Evolutionary conservation across 768 basidiomycete genomes (phyloP), one percentile per base, ranked within the genome.

Genomic region (Trametes meyenii): DNA sequence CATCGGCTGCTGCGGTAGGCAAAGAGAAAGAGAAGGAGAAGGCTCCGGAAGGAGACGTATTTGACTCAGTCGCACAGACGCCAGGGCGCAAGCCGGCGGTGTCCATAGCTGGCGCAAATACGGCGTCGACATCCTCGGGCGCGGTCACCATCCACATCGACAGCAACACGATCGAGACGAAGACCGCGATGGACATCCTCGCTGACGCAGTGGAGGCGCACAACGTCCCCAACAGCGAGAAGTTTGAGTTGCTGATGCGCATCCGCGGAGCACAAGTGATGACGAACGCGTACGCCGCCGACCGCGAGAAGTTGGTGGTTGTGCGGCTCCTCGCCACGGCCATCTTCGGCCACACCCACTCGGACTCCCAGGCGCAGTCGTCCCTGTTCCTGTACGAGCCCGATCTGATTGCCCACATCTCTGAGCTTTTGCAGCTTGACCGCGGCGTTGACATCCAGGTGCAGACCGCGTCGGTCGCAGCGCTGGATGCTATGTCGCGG

Each of bases 371-470:
- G 71, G 90, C 92, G 1, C 83, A 87, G 42, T 85, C 90, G 4
- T 84, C 88, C 8, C 80, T 98, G 44, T 96, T 98, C 78, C 81
- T 98, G 12, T 96, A 94, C 69, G 96, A 98, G 72, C 96, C 96
- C 7, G 96, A 97, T 69, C 80, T 98, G 54, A 87, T 97, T 66
- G 78, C 83, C 1, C 92, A 96, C 69, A 81, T 98, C 60, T 93
- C 95, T 12, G 94, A 96, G 68, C 81, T 98, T 23, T 81, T 98
- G 42, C 92, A 93, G 69, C 83, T 92, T 43, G 90, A 94, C 69
- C 81, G 80, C 46, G 83, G 81, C 40, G 81, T 96, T 26, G 85
- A 90, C 10, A 77, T 87, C 49, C 73, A 81, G 29, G 83, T 97
- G 7, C 91, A 96, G 73, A 89, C 89, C 2, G 88, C 92, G 1